Evolutionary conservation across 257 asterid genomes (phyloP).

Genomic region (Primulina huaijiensis): DNA sequence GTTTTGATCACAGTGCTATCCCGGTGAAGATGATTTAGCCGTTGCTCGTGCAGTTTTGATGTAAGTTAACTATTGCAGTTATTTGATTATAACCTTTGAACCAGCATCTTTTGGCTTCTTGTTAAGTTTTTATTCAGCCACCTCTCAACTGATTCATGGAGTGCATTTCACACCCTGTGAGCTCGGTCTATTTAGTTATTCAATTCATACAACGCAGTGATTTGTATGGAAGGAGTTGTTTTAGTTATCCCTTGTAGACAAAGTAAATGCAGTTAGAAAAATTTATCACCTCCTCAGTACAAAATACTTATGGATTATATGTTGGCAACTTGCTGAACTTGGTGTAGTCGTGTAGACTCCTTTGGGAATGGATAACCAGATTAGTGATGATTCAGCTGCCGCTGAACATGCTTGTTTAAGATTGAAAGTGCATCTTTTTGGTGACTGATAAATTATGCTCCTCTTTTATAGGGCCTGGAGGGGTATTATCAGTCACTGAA

Average conservation of each 20-base stretch:
- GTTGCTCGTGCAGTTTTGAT: conserved; percentile 84
- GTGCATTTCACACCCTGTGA: neutral
- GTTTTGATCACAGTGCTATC: conserved; percentile 71
- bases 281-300: neutral
- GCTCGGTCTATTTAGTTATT: neutral
- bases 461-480: conserved; percentile 3
- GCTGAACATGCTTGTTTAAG: neutral
- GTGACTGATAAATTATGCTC: neutral
- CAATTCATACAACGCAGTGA: neutral
- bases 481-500: neutral
- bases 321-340: neutral
- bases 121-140: neutral
- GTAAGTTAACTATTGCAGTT: conserved; percentile 43
- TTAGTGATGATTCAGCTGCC: neutral
- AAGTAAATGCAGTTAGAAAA: neutral
- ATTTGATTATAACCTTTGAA: neutral
- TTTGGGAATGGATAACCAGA: conserved; percentile 4
- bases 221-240: neutral
- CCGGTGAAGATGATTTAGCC: conserved; percentile 96
- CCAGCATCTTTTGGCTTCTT: neutral
- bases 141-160: conserved; percentile 8
- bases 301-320: neutral
- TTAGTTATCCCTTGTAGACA: neutral
- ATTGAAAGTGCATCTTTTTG: neutral
- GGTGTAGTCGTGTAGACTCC: neutral